Conservation (phyloP, 768 basidiomycete genomes). For the Boletus reticulatus region DNA sequence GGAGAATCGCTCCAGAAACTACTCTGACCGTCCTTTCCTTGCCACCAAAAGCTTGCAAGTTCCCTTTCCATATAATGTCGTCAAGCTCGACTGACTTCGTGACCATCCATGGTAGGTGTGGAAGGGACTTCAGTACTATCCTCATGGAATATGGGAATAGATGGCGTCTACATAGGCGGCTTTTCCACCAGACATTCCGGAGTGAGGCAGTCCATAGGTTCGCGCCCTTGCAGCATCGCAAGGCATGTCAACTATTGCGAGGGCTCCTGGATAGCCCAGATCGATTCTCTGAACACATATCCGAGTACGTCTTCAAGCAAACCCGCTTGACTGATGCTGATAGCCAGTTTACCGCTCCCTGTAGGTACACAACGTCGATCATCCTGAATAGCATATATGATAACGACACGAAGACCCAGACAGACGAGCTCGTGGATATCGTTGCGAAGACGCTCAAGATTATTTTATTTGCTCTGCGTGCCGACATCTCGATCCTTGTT, state of each 20-base stretch:
- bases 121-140: conserved; percentile 21
- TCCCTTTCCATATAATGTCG: not conserved
- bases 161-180: conserved; percentile 33
- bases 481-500: conserved; percentile 18
- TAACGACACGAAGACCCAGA: conserved; percentile 9
- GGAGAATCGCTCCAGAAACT: conserved; percentile 45
- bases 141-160: conserved; percentile 31
- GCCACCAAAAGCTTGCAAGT: conserved; percentile 13
- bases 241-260: conserved; percentile 30
- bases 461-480: conserved; percentile 9
- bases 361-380: conserved; percentile 20
- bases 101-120: conserved; percentile 9
- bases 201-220: conserved; percentile 21
- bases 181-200: conserved; percentile 29
- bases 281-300: conserved; percentile 32
- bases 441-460: conserved; percentile 5
- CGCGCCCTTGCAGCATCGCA: conserved; percentile 29
- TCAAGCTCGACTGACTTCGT: not conserved
- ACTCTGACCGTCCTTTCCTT: conserved; percentile 48
- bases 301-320: conserved; percentile 24
- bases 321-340: not conserved
- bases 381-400: conserved; percentile 23
- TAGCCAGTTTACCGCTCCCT: not conserved
- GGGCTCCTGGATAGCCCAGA: conserved; percentile 34
- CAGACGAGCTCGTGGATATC: conserved; percentile 14